Conservation (phyloP, 2,329 filamentous ascomycete genomes). For the Xylaria sp. region DNA sequence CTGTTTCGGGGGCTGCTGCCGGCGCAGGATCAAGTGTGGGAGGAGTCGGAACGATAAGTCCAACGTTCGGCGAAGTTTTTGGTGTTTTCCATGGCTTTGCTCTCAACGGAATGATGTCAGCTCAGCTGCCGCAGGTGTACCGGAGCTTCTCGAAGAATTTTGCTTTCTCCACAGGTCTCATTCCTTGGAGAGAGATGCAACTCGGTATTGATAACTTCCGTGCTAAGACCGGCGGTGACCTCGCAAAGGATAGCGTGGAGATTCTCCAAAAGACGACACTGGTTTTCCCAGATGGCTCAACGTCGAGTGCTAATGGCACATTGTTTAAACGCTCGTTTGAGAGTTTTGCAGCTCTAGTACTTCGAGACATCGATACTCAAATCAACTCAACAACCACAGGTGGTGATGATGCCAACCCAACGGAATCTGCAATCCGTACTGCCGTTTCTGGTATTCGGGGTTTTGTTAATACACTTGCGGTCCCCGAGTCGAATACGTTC, state of each 20-base stretch:
- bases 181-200: conserved; percentile 86
- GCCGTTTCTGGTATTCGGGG: conserved; percentile 81
- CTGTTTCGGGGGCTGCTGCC: conserved; percentile 65
- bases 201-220: conserved; percentile 86
- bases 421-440: conserved; percentile 54
- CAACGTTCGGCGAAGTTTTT: conserved; percentile 86
- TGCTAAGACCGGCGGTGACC: conserved; percentile 81
- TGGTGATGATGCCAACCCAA: conserved; percentile 36
- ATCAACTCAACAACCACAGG: conserved; percentile 54
- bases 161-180: conserved; percentile 85
- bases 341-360: conserved; percentile 60
- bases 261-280: conserved; percentile 81
- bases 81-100: conserved; percentile 94
- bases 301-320: conserved; percentile 55
- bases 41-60: conserved; percentile 75
- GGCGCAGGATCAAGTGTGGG: conserved; percentile 65
- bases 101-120: conserved; percentile 95
- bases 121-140: conserved; percentile 88
- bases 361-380: conserved; percentile 63
- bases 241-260: conserved; percentile 80
- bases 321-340: conserved; percentile 67
- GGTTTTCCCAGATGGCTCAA: conserved; percentile 72
- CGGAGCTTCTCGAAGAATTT: conserved; percentile 93
- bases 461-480: conserved; percentile 83
- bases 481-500: conserved; percentile 91